These are phyloP conservation scores for Magnaporthiopsis incrustans DNA, from an alignment of 2,329 filamentous ascomycete species.

Conservation along the genomic window DNA sequence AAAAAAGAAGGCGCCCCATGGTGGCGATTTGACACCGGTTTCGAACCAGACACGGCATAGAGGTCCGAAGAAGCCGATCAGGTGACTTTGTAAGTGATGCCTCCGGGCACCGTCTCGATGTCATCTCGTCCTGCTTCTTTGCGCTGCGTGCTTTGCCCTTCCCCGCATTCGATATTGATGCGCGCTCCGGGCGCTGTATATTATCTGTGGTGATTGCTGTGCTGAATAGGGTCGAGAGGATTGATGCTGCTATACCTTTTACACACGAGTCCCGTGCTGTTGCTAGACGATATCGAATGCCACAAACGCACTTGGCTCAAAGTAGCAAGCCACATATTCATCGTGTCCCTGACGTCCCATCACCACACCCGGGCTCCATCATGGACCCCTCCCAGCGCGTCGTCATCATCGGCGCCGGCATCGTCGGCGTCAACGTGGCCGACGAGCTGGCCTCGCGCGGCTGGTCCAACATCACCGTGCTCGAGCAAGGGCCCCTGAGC, in stretches of 20 bases:
- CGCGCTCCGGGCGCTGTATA: not conserved
- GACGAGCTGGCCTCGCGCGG: slow-evolving; percentile 55
- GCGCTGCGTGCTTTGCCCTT: not conserved
- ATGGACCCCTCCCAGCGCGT: slow-evolving; percentile 26
- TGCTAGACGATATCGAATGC: not conserved
- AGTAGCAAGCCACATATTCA: not conserved
- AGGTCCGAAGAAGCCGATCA: slow-evolving; percentile 3
- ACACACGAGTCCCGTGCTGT: not conserved
- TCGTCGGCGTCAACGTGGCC: slow-evolving; percentile 55
- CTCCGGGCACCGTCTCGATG: not conserved
- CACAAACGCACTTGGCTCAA: not conserved
- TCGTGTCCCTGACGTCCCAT: not conserved
- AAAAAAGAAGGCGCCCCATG: too few relatives aligned
- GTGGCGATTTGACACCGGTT: too few relatives aligned
- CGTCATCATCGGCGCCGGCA: slow-evolving; percentile 55
- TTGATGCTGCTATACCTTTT: not conserved
- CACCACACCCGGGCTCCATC: not conserved
- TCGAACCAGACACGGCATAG: not conserved
- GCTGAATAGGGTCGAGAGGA: not conserved
- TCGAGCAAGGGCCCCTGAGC: slow-evolving; percentile 54
- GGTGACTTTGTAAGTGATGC: not conserved
- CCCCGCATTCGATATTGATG: slow-evolving; percentile 2
- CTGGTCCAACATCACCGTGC: slow-evolving; percentile 55
- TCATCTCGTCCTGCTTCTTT: not conserved
- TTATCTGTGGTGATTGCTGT: slow-evolving; percentile 3